A percentile compares a stretch with the other conserved stretches of the same genome.
phyloP scores from a whole-genome alignment of 352 stramenopile species.

The Phytophthora ohioensis region DNA sequence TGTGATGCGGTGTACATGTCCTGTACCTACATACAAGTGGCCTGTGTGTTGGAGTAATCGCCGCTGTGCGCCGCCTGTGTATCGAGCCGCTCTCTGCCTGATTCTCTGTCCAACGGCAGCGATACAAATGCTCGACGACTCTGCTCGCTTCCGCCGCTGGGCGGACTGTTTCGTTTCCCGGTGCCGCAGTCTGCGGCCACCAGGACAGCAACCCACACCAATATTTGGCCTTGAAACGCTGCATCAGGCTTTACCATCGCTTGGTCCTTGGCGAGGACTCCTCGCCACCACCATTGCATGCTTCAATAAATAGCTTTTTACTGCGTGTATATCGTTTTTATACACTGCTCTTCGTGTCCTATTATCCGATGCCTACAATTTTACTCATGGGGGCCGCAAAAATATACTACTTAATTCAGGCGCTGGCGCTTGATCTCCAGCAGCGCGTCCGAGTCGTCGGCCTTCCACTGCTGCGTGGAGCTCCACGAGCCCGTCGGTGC shows the following conservation, averaged over 20 bases:
- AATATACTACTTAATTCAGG: constrained; percentile 54
- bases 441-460: constrained; percentile 43
- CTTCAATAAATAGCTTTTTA: constrained; percentile 41
- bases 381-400: constrained; percentile 42
- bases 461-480: constrained; percentile 46
- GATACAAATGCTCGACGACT: background rate
- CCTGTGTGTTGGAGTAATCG: constrained; percentile 14
- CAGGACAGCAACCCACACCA: background rate
- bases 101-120: constrained; percentile 22
- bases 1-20: background rate
- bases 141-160: background rate
- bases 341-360: constrained; percentile 44
- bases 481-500: constrained; percentile 41
- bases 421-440: constrained; percentile 58
- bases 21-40: background rate
- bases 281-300: background rate
- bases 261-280: background rate
- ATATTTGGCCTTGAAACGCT: constrained; percentile 29
- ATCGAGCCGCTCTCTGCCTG: constrained; percentile 15
- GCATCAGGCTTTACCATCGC: too few species aligned
- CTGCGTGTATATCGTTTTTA: constrained; percentile 41
- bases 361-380: constrained; percentile 51
- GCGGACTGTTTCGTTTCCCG: constrained; percentile 3
- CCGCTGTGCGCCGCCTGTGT: background rate
- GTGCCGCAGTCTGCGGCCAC: background rate